A percentile compares a stretch with the other conserved stretches of the same genome.
These are phyloP conservation scores for Deuterostichococcus epilithicus DNA, from an alignment of 139 green algal species.

Conservation along the genomic window DNA sequence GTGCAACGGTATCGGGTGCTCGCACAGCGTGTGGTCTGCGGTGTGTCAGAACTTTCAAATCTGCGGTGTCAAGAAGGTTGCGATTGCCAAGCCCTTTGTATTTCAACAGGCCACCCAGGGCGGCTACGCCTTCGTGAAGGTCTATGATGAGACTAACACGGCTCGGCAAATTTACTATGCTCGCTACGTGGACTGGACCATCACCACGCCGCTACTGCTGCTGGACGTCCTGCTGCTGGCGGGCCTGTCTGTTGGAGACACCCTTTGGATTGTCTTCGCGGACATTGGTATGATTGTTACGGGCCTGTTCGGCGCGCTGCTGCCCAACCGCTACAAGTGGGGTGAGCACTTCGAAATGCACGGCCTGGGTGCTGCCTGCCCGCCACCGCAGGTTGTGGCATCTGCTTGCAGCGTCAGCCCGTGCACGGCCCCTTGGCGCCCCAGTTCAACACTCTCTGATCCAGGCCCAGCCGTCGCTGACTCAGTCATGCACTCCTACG, in stretches of 20 bases:
- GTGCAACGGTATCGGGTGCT: neutral
- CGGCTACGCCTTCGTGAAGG: neutral
- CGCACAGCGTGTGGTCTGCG: neutral
- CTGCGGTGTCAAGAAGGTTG: no score
- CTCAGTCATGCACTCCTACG: no score
- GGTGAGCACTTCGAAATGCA: no score
- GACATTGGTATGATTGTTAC: conserved; percentile 26
- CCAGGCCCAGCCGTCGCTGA: no score
- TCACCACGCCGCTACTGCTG: conserved; percentile 26
- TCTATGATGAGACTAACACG: neutral
- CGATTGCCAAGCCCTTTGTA: no score
- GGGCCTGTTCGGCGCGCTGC: conserved; percentile 17
- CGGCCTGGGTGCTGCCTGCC: no score
- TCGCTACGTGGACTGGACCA: conserved; percentile 12
- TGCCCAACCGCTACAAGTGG: no score
- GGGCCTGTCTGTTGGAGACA: conserved; percentile 4
- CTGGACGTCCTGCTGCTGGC: conserved; percentile 20
- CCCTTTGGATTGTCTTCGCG: conserved; percentile 19
- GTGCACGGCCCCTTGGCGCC: no score
- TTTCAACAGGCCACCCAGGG: neutral
- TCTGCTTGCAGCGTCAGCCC: no score
- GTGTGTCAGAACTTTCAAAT: no score
- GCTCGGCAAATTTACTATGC: neutral
- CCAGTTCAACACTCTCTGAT: no score
- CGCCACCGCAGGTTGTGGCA: no score